Conservation (phyloP, 2,329 filamentous ascomycete genomes). For the Dryadomyces quercus-mongolicae region DNA sequence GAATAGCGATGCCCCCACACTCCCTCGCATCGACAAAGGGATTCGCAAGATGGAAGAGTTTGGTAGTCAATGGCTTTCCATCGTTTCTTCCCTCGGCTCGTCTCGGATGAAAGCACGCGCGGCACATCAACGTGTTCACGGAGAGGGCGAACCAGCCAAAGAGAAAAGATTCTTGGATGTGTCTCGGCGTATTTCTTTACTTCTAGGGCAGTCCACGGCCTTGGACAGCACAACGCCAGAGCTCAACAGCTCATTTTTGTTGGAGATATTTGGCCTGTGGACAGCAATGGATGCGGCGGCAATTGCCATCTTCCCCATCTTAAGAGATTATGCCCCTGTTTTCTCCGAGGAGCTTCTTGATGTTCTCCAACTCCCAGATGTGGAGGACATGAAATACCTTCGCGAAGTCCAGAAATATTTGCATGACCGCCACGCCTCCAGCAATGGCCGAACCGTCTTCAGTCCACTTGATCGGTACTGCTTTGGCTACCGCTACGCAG, state of each 20-base stretch:
- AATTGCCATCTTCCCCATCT: slow-evolving; percentile 28
- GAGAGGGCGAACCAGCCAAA: no score
- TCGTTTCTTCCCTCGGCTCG: no score
- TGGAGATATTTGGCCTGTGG: slow-evolving; percentile 48
- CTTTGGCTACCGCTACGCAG: slow-evolving; percentile 34
- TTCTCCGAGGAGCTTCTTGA: slow-evolving; percentile 40
- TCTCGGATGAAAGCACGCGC: no score
- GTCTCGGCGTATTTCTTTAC: no score
- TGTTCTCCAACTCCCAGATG: slow-evolving; percentile 35
- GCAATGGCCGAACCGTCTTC: slow-evolving; percentile 30
- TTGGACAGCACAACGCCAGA: slow-evolving; percentile 31
- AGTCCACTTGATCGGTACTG: slow-evolving; percentile 26
- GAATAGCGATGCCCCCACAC: no score
- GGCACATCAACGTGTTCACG: no score
- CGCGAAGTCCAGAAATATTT: slow-evolving; percentile 38
- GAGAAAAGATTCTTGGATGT: no score
- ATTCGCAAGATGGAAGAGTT: no score
- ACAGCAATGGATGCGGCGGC: slow-evolving; percentile 39
- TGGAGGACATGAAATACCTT: slow-evolving; percentile 37
- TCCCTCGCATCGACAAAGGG: no score
- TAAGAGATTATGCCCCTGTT: slow-evolving; percentile 37
- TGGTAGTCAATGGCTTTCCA: no score
- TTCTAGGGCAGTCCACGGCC: no score
- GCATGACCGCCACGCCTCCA: slow-evolving; percentile 18
- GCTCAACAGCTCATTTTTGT: slow-evolving; percentile 37